Evolutionary conservation across 768 basidiomycete genomes (phyloP).

Genomic region (Leccinum incarnatum): DNA sequence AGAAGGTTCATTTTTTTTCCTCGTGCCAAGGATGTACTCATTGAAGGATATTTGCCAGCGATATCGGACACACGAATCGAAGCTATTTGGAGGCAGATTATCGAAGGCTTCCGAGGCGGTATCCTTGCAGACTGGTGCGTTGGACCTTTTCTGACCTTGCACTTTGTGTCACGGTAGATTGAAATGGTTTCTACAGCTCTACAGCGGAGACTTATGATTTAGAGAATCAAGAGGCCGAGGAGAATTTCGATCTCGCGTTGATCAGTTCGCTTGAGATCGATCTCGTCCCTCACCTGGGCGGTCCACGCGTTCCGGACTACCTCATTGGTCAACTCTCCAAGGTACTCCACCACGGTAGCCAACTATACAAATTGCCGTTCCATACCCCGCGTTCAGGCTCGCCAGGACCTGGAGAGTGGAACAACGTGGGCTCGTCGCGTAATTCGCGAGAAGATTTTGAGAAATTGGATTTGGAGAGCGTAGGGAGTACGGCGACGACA

Average conservation of each 20-base stretch:
- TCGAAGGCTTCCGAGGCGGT: slow-evolving; percentile 79
- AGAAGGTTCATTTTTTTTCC: slow-evolving; percentile 39
- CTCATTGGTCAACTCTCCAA: slow-evolving; percentile 67
- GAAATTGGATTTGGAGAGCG: slow-evolving; percentile 37
- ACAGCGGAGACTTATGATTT: slow-evolving; percentile 53
- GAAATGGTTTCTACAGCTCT: slow-evolving; percentile 41
- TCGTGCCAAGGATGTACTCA: not conserved
- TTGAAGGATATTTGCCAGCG: slow-evolving; percentile 31
- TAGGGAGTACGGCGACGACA: slow-evolving; percentile 62
- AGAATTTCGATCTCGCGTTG: slow-evolving; percentile 83
- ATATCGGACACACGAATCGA: slow-evolving; percentile 66
- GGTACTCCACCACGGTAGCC: slow-evolving; percentile 71
- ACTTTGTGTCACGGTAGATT: too few relatives aligned
- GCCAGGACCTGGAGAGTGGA: slow-evolving; percentile 10
- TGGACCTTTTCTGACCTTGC: not conserved
- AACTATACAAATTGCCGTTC: slow-evolving; percentile 43
- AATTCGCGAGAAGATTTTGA: slow-evolving; percentile 31
- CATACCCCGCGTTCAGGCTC: slow-evolving; percentile 9
- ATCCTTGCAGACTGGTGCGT: slow-evolving; percentile 83
- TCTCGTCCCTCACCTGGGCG: slow-evolving; percentile 73
- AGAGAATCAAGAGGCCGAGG: slow-evolving; percentile 70
- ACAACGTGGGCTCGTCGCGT: slow-evolving; percentile 4
- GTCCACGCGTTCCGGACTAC: slow-evolving; percentile 64
- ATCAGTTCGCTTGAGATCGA: slow-evolving; percentile 77
- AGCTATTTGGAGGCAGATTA: slow-evolving; percentile 80